Evolutionary conservation across 345 rosid species (phyloP), one percentile per base, ranked within the genome.

Genomic region (Pugionium cornutum): DNA sequence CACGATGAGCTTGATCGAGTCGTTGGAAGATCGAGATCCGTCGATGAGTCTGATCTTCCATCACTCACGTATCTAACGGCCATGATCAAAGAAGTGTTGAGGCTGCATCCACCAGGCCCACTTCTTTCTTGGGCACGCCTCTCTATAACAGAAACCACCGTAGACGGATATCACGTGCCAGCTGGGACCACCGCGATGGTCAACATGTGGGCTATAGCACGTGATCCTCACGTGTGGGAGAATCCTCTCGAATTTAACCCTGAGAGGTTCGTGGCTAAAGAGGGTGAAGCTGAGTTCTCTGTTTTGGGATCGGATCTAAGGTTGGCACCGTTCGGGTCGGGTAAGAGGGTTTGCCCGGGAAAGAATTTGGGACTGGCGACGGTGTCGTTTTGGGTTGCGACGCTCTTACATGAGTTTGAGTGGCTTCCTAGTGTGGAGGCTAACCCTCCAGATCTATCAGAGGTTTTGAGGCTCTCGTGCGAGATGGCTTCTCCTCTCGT

Each of bases 61-160:
- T 59, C 73, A 2, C 48, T 89, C 75, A 57, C 62, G 33, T 89
- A 91, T 76, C 85, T 91, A 6, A 75, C 67, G 63, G 96, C 96
- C 5, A 81, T 78, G 62, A 83, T 89, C 25, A 91, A 91, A 64
- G 96, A 91, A 75, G 89, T 85, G 9, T 61, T 91, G 61, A 79
- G 98, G 81, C 76, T 86, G 1, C 91, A 91, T 73, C 98, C 98
- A 18, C 98, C 98, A 1, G 98, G 97, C 39, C 97, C 97, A 62
- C 87, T 91, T 7, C 87, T 91, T 8, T 91, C 96, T 4, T 91
- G 97, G 97, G 89, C 97, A 53, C 83, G 97, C 2, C 76, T 88
- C 35, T 85, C 97, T 31, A 83, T 79, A 64, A 75, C 83, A 2
- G 91, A 88, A 68, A 76, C 96, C 46, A 74, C 69, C 9, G 67